Conservation (phyloP, 768 basidiomycete genomes). For the Suillus spraguei region DNA sequence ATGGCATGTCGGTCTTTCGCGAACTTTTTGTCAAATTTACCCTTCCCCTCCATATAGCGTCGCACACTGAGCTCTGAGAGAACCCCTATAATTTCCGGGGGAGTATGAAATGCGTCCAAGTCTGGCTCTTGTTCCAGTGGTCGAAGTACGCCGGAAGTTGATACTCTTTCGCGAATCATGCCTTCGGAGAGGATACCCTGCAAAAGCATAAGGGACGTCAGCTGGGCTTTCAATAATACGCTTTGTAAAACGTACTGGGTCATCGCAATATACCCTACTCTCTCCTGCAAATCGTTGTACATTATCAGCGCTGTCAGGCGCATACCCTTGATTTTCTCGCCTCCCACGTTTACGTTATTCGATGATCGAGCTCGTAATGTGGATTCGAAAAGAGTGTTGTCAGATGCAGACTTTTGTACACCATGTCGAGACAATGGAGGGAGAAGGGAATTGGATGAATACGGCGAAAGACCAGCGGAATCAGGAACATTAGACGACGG, state of each 20-base stretch:
- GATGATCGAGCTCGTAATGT: neutral
- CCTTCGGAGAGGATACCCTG: slow-evolving; percentile 43
- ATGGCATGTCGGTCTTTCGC: slow-evolving; percentile 54
- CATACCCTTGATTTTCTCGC: slow-evolving; percentile 20
- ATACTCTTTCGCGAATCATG: slow-evolving; percentile 93
- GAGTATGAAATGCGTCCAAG: slow-evolving; percentile 65
- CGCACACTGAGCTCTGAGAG: slow-evolving; percentile 74
- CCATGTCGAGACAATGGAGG: slow-evolving; percentile 17
- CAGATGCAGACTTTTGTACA: slow-evolving; percentile 20
- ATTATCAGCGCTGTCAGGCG: slow-evolving; percentile 14
- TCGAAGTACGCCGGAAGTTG: slow-evolving; percentile 79
- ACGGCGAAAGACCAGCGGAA: neutral
- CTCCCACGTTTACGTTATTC: slow-evolving; percentile 21
- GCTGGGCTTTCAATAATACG: neutral
- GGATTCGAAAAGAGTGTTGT: slow-evolving; percentile 5
- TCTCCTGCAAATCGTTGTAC: slow-evolving; percentile 58
- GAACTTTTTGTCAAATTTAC: slow-evolving; percentile 70
- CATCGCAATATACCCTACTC: slow-evolving; percentile 51
- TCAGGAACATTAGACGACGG: neutral
- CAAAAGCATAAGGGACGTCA: slow-evolving; percentile 12
- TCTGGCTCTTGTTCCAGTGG: slow-evolving; percentile 73
- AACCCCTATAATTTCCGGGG: slow-evolving; percentile 66
- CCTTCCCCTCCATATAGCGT: slow-evolving; percentile 71
- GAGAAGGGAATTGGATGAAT: slow-evolving; percentile 6
- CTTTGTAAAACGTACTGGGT: slow-evolving; percentile 42